phyloP scores from a whole-genome alignment of 2,329 filamentous ascomycete species.

The Teratosphaeria zuluensis region DNA sequence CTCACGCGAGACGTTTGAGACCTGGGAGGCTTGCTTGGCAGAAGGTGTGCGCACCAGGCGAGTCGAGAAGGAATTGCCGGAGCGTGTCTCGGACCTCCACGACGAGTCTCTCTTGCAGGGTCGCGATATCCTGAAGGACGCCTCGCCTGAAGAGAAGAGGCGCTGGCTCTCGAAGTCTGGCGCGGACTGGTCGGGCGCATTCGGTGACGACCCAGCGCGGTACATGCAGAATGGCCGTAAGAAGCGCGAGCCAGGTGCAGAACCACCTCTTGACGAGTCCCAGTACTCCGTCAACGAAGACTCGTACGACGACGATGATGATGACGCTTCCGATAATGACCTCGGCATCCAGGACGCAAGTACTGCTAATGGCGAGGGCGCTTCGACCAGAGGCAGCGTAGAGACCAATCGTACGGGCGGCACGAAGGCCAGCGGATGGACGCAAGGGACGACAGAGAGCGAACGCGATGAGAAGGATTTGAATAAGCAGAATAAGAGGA shows the following conservation, averaged over 20 bases:
- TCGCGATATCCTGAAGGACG: slow-evolving; percentile 68
- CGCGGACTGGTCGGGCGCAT: slow-evolving; percentile 78
- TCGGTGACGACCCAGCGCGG: slow-evolving; percentile 63
- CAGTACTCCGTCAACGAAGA: slow-evolving; percentile 26
- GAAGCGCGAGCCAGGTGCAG: slow-evolving; percentile 48
- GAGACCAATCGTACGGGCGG: slow-evolving; percentile 7
- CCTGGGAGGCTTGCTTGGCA: slow-evolving; percentile 82
- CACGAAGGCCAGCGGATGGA: slow-evolving; percentile 25
- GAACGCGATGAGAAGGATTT: slow-evolving; percentile 45
- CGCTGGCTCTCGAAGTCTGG: slow-evolving; percentile 73
- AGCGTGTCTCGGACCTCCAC: slow-evolving; percentile 64
- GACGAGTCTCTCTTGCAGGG: slow-evolving; percentile 70
- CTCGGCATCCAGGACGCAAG: slow-evolving; percentile 52
- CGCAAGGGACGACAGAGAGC: slow-evolving; percentile 19
- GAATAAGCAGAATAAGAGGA: slow-evolving; percentile 57
- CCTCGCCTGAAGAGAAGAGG: slow-evolving; percentile 59
- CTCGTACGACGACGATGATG: slow-evolving; percentile 32
- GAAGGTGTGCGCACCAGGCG: slow-evolving; percentile 70
- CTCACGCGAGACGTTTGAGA: slow-evolving; percentile 84
- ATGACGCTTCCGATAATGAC: slow-evolving; percentile 33
- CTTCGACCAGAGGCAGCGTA: slow-evolving; percentile 13
- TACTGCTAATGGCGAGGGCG: slow-evolving; percentile 17
- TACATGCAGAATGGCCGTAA: slow-evolving; percentile 45
- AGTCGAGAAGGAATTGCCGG: slow-evolving; percentile 65
- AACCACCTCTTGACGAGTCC: slow-evolving; percentile 37